These are phyloP conservation scores for Cyclanthera cordifolia DNA, from an alignment of 306 rosid genomes.

Conservation along the genomic window DNA sequence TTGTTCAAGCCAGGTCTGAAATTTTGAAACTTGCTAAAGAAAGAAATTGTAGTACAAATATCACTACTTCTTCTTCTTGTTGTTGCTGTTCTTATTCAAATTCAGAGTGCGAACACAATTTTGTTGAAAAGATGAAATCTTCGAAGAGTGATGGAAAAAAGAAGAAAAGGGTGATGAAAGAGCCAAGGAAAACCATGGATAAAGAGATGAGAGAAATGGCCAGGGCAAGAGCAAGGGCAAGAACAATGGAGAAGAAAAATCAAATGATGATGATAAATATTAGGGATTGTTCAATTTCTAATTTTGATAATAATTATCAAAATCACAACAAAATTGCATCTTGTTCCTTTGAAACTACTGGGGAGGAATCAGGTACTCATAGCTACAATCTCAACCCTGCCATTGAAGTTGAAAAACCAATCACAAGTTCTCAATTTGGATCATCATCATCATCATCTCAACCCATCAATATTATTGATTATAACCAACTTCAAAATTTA, in stretches of 20 bases:
- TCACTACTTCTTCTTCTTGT: not conserved
- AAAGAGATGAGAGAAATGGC: slow-evolving; percentile 61
- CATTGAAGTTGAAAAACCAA: slow-evolving; percentile 30
- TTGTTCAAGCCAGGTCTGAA: slow-evolving; percentile 37
- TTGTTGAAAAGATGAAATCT: not conserved
- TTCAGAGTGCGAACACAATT: slow-evolving; percentile 62
- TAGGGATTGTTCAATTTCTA: slow-evolving; percentile 3
- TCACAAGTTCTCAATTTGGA: slow-evolving; percentile 15
- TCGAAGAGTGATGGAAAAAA: not conserved
- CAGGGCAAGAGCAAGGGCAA: slow-evolving; percentile 62
- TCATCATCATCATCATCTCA: too few relatives aligned
- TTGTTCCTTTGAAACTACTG: slow-evolving; percentile 17
- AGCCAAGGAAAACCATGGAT: slow-evolving; percentile 26
- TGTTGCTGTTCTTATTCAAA: slow-evolving; percentile 8
- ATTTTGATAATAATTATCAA: not conserved
- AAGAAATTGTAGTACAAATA: slow-evolving; percentile 9
- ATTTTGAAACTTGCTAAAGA: slow-evolving; percentile 46
- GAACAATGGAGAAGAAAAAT: slow-evolving; percentile 35
- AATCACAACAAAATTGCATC: not conserved
- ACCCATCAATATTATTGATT: too few relatives aligned
- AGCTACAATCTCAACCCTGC: slow-evolving; percentile 26
- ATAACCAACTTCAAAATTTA: not conserved
- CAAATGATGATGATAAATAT: not conserved
- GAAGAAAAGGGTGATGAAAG: slow-evolving; percentile 16
- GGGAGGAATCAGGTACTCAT: slow-evolving; percentile 39